These are phyloP conservation scores for Asterella californica DNA, from an alignment of 225 moss, liverwort and hornwort species.

Conservation along the genomic window DNA sequence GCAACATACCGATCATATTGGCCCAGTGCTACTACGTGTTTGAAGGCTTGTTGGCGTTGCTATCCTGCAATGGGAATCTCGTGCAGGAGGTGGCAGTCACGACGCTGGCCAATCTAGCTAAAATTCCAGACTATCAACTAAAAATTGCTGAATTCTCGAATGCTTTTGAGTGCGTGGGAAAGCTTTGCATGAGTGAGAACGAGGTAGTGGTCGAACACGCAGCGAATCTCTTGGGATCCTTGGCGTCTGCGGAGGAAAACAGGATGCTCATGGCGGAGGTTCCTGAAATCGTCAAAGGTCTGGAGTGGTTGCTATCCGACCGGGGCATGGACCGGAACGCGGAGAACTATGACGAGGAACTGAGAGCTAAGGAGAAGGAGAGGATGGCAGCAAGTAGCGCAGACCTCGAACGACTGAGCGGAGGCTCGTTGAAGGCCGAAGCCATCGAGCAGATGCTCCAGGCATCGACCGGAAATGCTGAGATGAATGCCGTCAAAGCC, in stretches of 20 bases:
- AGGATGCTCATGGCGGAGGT: constrained; percentile 13
- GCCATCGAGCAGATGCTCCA: constrained; percentile 12
- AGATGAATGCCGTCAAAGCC: constrained; percentile 19
- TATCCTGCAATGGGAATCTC: background rate
- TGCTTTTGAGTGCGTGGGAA: constrained; percentile 23
- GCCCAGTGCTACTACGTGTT: constrained; percentile 19
- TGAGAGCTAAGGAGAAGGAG: constrained; percentile 2
- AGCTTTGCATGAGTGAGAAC: constrained; percentile 14
- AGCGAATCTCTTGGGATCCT: constrained; percentile 2
- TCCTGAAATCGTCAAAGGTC: constrained; percentile 14
- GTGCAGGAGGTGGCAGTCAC: constrained; percentile 33
- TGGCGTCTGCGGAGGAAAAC: constrained; percentile 14
- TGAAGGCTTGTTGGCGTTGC: constrained; percentile 19
- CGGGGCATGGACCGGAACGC: background rate
- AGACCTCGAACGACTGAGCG: constrained; percentile 12
- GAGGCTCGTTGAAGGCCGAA: constrained; percentile 3
- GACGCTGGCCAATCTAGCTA: constrained; percentile 23
- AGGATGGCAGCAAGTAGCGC: constrained; percentile 3
- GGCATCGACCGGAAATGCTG: constrained; percentile 1
- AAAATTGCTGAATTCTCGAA: constrained; percentile 33
- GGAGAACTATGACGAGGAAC: background rate
- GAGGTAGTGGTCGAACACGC: constrained; percentile 24
- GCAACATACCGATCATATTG: constrained; percentile 12
- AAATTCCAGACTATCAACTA: constrained; percentile 22
- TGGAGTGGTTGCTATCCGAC: constrained; percentile 17